phyloP scores from a whole-genome alignment of 768 basidiomycete species.

The Leccinum rimulosum region DNA sequence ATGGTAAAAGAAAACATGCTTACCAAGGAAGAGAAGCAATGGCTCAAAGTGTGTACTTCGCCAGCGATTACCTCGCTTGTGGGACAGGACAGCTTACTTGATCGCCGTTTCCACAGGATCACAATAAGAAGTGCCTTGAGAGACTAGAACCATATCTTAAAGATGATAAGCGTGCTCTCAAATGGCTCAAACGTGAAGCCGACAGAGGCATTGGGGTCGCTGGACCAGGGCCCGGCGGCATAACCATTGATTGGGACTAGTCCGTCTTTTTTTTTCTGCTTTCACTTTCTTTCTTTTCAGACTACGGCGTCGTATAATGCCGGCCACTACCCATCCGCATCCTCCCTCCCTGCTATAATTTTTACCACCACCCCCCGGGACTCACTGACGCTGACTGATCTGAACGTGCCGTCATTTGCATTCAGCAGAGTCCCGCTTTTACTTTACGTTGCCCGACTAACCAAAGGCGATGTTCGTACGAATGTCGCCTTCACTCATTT shows the following conservation, averaged over 20 bases:
- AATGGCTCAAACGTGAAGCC: slow-evolving; percentile 76
- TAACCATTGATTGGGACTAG: slow-evolving; percentile 79
- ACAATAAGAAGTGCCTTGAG: slow-evolving; percentile 73
- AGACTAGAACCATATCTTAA: slow-evolving; percentile 63
- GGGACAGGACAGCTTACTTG: slow-evolving; percentile 1
- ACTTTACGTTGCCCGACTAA: slow-evolving; percentile 27
- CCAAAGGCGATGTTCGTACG: slow-evolving; percentile 23
- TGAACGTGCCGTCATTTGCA: slow-evolving; percentile 5
- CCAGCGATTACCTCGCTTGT: slow-evolving; percentile 9
- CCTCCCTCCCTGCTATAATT: slow-evolving; percentile 25
- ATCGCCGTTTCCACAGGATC: slow-evolving; percentile 49
- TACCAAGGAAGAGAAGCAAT: slow-evolving; percentile 79
- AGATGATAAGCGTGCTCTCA: slow-evolving; percentile 76
- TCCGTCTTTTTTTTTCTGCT: neutral
- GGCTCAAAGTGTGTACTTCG: slow-evolving; percentile 63
- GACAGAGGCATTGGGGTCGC: slow-evolving; percentile 75
- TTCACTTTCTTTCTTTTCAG: slow-evolving; percentile 1
- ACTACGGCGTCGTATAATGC: neutral
- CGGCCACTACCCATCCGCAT: neutral
- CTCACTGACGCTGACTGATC: neutral
- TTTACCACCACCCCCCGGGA: neutral
- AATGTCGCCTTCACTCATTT: slow-evolving; percentile 12
- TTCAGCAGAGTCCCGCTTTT: slow-evolving; percentile 19
- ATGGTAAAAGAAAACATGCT: slow-evolving; percentile 87
- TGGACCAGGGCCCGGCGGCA: slow-evolving; percentile 58